These are phyloP conservation scores for Mortierella sp. DNA, from an alignment of 371 early-diverging fungal species.

Conservation along the genomic window DNA sequence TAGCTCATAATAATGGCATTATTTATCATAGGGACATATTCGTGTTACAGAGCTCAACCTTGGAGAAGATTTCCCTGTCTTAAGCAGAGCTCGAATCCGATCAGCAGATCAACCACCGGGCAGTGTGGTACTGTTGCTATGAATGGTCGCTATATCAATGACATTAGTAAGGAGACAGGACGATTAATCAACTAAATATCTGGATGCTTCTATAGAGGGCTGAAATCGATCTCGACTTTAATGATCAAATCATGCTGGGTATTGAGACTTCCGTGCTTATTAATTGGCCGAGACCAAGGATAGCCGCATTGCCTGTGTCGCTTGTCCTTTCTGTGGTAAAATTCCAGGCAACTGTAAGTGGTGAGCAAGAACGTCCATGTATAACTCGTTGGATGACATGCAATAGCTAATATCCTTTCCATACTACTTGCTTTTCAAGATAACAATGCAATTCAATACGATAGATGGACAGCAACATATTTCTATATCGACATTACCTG, in stretches of 20 bases:
- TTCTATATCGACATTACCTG: slow-evolving; percentile 74
- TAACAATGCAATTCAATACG: slow-evolving; percentile 69
- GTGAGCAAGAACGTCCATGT: neutral
- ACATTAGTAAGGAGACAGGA: neutral
- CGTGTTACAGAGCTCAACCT: slow-evolving; percentile 89
- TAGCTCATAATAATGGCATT: neutral
- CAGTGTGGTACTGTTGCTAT: slow-evolving; percentile 66
- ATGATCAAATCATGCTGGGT: slow-evolving; percentile 82
- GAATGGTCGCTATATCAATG: neutral
- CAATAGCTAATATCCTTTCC: neutral
- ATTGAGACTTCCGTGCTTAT: slow-evolving; percentile 87
- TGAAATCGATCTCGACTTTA: slow-evolving; percentile 86
- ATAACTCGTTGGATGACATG: neutral
- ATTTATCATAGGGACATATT: slow-evolving; percentile 76
- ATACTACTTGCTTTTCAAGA: slow-evolving; percentile 43
- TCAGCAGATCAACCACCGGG: slow-evolving; percentile 75
- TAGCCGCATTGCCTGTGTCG: slow-evolving; percentile 93
- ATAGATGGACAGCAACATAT: slow-evolving; percentile 65
- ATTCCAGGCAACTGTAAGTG: slow-evolving; percentile 86
- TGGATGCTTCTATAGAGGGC: slow-evolving; percentile 62
- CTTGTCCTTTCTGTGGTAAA: slow-evolving; percentile 84
- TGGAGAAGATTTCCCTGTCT: slow-evolving; percentile 90
- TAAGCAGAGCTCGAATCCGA: slow-evolving; percentile 78
- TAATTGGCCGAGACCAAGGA: slow-evolving; percentile 89
- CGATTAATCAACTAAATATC: slow-evolving; percentile 20